A percentile compares a stretch with the other conserved stretches of the same genome.
Conservation (phyloP, 208 protist genomes). For the Leishmania guyanensis region DNA sequence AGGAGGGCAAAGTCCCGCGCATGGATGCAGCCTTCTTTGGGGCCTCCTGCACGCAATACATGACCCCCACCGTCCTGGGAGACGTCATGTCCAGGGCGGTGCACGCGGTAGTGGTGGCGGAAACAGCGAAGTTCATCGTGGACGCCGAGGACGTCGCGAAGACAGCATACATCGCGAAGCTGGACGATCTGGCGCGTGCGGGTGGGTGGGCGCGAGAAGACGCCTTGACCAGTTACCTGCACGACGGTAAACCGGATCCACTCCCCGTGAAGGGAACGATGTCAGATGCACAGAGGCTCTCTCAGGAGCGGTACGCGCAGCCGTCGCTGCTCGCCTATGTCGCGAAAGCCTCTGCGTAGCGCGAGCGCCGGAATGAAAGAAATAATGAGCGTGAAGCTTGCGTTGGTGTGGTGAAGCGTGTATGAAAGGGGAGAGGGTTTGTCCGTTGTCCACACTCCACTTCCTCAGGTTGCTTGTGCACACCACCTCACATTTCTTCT, state of each 20-base stretch:
- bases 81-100: slow-evolving; percentile 36
- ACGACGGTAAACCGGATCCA: slow-evolving; percentile 57
- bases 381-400: neutral
- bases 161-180: slow-evolving; percentile 66
- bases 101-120: slow-evolving; percentile 70
- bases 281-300: slow-evolving; percentile 53
- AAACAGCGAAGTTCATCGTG: slow-evolving; percentile 93
- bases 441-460: neutral
- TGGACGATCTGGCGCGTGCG: slow-evolving; percentile 46
- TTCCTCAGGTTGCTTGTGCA: neutral
- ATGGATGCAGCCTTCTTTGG: slow-evolving; percentile 87
- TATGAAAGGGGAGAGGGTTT: neutral
- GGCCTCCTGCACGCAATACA: slow-evolving; percentile 72
- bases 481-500: neutral
- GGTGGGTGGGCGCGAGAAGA: slow-evolving; percentile 53
- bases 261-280: slow-evolving; percentile 28
- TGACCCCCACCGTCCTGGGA: slow-evolving; percentile 54
- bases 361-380: no score
- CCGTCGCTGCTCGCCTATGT: slow-evolving; percentile 66
- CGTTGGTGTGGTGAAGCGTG: neutral
- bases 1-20: slow-evolving; percentile 27
- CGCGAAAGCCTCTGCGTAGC: neutral
- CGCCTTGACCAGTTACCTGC: slow-evolving; percentile 44
- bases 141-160: slow-evolving; percentile 81
- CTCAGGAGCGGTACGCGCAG: slow-evolving; percentile 60